Percentiles rank a stretch among this genome's conserved stretches.
Conservation (phyloP, 179 eudicot genomes). For the Carnegiea gigantea region DNA sequence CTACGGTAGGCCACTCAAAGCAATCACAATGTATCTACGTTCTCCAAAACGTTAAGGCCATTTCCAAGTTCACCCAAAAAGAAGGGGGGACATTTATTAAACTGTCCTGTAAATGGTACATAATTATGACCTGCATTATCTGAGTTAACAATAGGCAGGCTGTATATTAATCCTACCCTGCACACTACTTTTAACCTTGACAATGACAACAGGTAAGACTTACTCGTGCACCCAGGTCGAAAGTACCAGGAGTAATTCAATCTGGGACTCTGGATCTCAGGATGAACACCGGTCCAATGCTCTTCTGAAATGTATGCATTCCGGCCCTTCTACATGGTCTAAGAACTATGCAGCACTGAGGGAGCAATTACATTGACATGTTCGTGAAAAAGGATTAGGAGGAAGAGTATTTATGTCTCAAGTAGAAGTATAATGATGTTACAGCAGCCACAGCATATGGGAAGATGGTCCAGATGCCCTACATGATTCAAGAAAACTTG, state of each 20-base stretch:
- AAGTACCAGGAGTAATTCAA: not conserved
- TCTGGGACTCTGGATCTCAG: not conserved
- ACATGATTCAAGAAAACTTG: slow-evolving; percentile 15
- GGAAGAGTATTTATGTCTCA: slow-evolving; percentile 53
- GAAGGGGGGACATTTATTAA: not conserved
- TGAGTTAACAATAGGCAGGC: not conserved
- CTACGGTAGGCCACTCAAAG: too few species aligned
- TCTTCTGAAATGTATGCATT: not conserved
- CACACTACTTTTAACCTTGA: not conserved
- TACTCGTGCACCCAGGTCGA: not conserved
- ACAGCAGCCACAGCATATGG: slow-evolving; percentile 72
- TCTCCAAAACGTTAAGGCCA: too few species aligned
- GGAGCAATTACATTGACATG: not conserved
- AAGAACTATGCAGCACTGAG: not conserved
- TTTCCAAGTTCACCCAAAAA: too few species aligned
- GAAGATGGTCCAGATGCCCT: slow-evolving; percentile 83
- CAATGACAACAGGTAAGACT: not conserved
- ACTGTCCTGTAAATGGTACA: not conserved
- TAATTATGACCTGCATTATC: not conserved
- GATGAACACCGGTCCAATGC: not conserved
- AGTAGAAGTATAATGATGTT: slow-evolving; percentile 65
- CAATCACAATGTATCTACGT: too few species aligned
- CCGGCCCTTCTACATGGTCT: not conserved
- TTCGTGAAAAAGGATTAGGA: slow-evolving; percentile 24
- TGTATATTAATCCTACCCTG: not conserved